These are phyloP conservation scores for Boletus pseudo-olivaceus DNA, from an alignment of 768 basidiomycete species.

Conservation along the genomic window DNA sequence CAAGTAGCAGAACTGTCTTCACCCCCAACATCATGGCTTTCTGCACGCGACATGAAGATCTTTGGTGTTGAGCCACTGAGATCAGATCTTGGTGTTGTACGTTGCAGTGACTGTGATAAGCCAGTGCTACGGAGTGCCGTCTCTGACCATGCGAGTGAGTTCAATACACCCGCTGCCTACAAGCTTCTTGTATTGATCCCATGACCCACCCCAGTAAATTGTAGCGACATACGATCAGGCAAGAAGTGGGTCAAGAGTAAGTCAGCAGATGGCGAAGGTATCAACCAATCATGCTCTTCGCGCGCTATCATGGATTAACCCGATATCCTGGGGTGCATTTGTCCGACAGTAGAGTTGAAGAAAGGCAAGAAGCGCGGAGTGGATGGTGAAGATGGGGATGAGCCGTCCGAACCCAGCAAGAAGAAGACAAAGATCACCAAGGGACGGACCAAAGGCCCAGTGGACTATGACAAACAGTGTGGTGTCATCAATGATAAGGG, in stretches of 20 bases:
- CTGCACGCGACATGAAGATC: constrained; percentile 83
- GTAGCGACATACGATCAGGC: constrained; percentile 52
- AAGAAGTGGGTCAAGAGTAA: constrained; percentile 60
- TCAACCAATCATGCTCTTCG: constrained; percentile 2
- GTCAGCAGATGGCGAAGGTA: constrained; percentile 45
- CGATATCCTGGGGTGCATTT: constrained; percentile 2
- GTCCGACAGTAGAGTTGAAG: constrained; percentile 35
- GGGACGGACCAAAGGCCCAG: constrained; percentile 77
- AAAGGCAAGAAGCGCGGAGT: constrained; percentile 79
- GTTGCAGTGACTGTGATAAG: constrained; percentile 80
- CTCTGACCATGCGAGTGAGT: constrained; percentile 71
- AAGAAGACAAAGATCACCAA: constrained; percentile 83
- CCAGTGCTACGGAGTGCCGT: constrained; percentile 74
- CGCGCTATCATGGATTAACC: constrained; percentile 2
- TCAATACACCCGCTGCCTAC: background rate
- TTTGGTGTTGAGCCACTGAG: constrained; percentile 77
- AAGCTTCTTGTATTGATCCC: constrained; percentile 4
- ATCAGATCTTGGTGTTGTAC: constrained; percentile 62
- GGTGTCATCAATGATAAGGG: constrained; percentile 97
- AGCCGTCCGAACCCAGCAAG: constrained; percentile 62
- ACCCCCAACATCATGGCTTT: constrained; percentile 83
- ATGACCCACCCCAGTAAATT: constrained; percentile 45
- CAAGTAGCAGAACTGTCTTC: constrained; percentile 49
- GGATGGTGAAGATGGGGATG: constrained; percentile 65
- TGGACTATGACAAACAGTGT: constrained; percentile 90